Base-by-base conservation (phyloP, 306 rosid genomes). In the Rosa persica region DNA sequence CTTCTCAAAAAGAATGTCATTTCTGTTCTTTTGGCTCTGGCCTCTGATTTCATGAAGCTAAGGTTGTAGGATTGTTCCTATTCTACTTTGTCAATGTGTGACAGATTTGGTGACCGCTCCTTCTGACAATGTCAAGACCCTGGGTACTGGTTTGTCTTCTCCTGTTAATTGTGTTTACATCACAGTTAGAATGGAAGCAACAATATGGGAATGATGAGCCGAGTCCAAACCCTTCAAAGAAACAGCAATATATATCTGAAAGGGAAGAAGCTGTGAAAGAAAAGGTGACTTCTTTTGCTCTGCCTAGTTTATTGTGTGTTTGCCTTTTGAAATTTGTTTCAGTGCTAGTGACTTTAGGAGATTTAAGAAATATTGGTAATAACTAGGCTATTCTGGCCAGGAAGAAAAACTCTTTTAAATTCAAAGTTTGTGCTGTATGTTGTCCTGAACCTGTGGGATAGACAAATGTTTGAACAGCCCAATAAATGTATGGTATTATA, bases 141-240 rank as follows among this genome's bases (percentile, higher is more conserved):
- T 89, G 93, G 91, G 84, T 83, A 16, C 86, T 84, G 74, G 87
- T 87, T 72, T 89, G 91, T 78, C 80, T 89, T 79, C 86, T 89
- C 55, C 80, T 87, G 80, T 44, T 89, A 47, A 83, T 89, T 20
- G 83, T 89, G 42, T 85, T 89, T 83, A 85, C 89, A 0, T 89
- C 93, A 5, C 89, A 89, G 80, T 80, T 89, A 9, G 93, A 89
- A 83, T 89, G 93, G 93, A 87, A 88, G 82, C 88, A 83, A 58
- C 92, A 86, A 73, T 83, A 82, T 67, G 89, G 82, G 60, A 78
- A 75, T 77, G 93, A 85, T 54, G 88, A 89, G 81, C 81, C 76
- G 15, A 83, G 78, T 70, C 83, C 88, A 57, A 76, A 43, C 54
- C 48, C 85, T 64, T 78, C 85, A 58, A 86, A 75, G 80, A 83